These are phyloP conservation scores for Akanthomyces dipterigenus DNA, from an alignment of 2,329 filamentous ascomycete species.

Conservation along the genomic window DNA sequence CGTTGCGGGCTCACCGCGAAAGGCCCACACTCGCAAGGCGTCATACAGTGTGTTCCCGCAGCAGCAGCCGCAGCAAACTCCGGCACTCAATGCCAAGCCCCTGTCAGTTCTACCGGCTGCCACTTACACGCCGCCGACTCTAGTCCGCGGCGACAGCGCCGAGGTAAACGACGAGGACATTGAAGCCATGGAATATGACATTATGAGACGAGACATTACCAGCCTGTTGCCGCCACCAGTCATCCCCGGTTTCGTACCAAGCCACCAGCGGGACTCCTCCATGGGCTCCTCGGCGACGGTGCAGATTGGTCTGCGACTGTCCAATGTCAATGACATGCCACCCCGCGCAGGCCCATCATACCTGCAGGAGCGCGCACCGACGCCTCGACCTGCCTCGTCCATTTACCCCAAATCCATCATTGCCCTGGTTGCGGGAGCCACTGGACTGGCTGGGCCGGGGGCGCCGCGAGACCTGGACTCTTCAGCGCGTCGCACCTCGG, in stretches of 20 bases:
- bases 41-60: constrained; percentile 22
- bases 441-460: background rate
- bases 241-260: background rate
- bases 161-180: constrained; percentile 3
- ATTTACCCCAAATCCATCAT: constrained; percentile 8
- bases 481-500: background rate
- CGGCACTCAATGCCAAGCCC: constrained; percentile 19
- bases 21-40: constrained; percentile 12
- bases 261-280: constrained; percentile 52
- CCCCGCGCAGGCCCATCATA: constrained; percentile 21
- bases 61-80: background rate
- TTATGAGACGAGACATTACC: constrained; percentile 9
- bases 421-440: background rate
- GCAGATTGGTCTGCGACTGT: constrained; percentile 64
- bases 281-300: constrained; percentile 61
- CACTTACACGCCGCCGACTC: constrained; percentile 32
- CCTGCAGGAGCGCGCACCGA: background rate
- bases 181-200: background rate
- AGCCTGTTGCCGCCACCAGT: constrained; percentile 33
- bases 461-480: background rate
- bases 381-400: constrained; percentile 9
- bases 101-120: constrained; percentile 39
- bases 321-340: constrained; percentile 47
- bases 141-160: background rate
- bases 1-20: background rate